Base-by-base conservation (phyloP, 2,329 filamentous ascomycete species). In the Fusarium vanettenii region DNA sequence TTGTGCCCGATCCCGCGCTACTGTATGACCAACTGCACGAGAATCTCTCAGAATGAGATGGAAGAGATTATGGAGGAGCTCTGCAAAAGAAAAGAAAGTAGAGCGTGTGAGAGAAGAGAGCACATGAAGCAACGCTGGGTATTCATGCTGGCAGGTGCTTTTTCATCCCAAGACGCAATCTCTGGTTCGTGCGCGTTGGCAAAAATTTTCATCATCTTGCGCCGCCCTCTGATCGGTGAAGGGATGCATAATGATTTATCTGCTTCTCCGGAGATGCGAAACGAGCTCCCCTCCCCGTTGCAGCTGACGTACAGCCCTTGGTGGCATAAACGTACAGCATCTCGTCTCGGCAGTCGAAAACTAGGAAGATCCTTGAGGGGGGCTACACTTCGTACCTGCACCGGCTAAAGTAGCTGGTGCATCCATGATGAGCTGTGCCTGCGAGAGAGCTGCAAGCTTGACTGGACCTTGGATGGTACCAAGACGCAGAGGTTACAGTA, bases 381-480 rank as follows among this genome's bases (percentile, higher is more conserved):
- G 50, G 41, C 22, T 22, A 50, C 56, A 45, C 35, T 65, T 22
- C 61, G 72, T 74, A 73, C 72, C 72, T 74, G 72, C 72, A 65
- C 72, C 66, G 50, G 69, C 56, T 67, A 67, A n/a, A 52, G 59
- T 25, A 64, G 61, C 61, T 64, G 50, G 37, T 59, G 39, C 39
- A 56, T 56, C 68, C 45, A 69, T 50, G 55, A 67, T 70, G 66
- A 33, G 72, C 66, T 70, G 72, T 64, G 62, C 25, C 65, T 69
- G 60, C 62, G 60, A 6, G 68, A 41, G 33, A 43, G 62, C 37
- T 59, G 48, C 45, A 63, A 52, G 33, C 45, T 55, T 63, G n/a
- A 63, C 45, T 63, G 60, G 60, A 31, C 29, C 60, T 41, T 63
- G 45, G 43, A 31, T 35, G 35, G 11, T 31, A 18, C 33, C 4